Evolutionary conservation across 2,329 filamentous ascomycete genomes (phyloP).

Genomic region (Botrytis paeoniae): DNA sequence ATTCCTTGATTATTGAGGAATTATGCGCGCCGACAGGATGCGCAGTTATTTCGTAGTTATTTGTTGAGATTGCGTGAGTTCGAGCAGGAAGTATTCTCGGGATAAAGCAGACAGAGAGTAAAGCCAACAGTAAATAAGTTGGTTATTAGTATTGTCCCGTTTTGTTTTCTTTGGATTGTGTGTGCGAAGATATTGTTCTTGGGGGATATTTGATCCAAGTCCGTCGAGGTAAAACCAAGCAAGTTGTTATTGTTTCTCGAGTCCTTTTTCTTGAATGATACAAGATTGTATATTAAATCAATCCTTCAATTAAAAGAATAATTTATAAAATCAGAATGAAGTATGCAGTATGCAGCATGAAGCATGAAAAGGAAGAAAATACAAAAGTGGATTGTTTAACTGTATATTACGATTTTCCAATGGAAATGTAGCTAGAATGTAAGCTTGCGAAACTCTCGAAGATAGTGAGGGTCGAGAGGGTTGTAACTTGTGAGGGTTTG

Average conservation of each 20-base stretch:
- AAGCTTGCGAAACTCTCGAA: neutral
- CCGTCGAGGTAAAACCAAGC: neutral
- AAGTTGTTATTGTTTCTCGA: neutral
- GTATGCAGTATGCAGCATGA: neutral
- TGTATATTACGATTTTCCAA: neutral
- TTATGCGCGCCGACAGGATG: neutral
- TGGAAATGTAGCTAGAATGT: neutral
- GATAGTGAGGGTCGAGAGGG: neutral
- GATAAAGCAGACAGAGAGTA: neutral
- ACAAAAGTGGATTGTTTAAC: neutral
- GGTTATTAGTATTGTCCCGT: neutral
- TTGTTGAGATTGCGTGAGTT: conserved; percentile 10
- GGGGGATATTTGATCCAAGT: neutral
- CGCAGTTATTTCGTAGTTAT: neutral
- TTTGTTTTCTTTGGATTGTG: neutral
- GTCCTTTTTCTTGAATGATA: neutral
- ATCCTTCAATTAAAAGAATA: neutral
- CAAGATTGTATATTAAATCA: neutral
- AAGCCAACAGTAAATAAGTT: neutral
- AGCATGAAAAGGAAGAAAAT: neutral
- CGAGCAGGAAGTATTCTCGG: neutral
- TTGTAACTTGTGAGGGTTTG: neutral
- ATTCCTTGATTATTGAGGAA: neutral
- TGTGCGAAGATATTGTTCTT: neutral
- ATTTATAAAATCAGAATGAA: neutral